These are phyloP conservation scores for Coniella vitis DNA, from an alignment of 2,329 filamentous ascomycete species.

Conservation along the genomic window DNA sequence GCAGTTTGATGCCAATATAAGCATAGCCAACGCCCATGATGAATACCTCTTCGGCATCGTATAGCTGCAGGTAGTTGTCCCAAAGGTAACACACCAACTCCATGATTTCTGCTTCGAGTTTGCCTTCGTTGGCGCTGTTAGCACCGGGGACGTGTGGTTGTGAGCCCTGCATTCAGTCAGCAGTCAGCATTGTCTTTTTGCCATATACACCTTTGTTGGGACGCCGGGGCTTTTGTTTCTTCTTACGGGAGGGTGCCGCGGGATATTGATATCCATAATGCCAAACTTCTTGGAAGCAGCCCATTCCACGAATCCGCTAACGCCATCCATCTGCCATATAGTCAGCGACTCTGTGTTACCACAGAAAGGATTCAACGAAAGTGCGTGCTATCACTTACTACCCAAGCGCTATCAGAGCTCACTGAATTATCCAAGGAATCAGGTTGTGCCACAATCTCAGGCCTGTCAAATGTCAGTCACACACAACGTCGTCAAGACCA, in stretches of 20 bases:
- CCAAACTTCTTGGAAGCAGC: slow-evolving; percentile 69
- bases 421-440: slow-evolving; percentile 65
- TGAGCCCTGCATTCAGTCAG: slow-evolving; percentile 32
- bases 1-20: slow-evolving; percentile 73
- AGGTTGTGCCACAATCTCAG: slow-evolving; percentile 60
- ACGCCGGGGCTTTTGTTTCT: not conserved
- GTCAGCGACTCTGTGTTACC: too few relatives aligned
- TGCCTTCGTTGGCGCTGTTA: slow-evolving; percentile 38
- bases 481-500: not conserved
- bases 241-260: slow-evolving; percentile 46
- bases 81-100: slow-evolving; percentile 82
- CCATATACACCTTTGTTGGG: slow-evolving; percentile 50
- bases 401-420: slow-evolving; percentile 78
- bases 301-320: slow-evolving; percentile 79
- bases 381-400: slow-evolving; percentile 53
- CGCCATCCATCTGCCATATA: slow-evolving; percentile 62
- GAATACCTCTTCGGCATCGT: slow-evolving; percentile 66
- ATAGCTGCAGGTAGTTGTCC: slow-evolving; percentile 92
- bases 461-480: slow-evolving; percentile 41
- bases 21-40: slow-evolving; percentile 87
- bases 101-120: slow-evolving; percentile 54
- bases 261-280: slow-evolving; percentile 88
- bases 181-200: slow-evolving; percentile 34
- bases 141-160: slow-evolving; percentile 40
- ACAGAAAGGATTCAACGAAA: not conserved